Conservation (phyloP, 345 rosid genomes). For the Cardiospermum halicacabum region DNA sequence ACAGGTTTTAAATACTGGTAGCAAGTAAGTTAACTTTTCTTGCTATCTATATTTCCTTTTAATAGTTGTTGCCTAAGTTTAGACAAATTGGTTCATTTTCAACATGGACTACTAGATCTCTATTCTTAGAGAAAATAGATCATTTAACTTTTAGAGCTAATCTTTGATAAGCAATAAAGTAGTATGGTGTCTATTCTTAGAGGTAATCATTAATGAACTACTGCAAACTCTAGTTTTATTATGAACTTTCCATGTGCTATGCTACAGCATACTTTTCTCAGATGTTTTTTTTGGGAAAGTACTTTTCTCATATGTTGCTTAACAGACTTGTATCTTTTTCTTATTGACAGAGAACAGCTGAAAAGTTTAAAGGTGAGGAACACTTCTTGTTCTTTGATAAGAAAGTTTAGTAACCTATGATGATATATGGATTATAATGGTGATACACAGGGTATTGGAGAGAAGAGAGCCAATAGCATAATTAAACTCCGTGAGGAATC, state of each 20-base stretch:
- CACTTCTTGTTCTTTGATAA: neutral
- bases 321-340: neutral
- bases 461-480: constrained; percentile 66
- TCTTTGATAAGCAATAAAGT: too few species aligned
- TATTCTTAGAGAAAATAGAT: too few species aligned
- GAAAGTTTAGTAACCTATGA: neutral
- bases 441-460: constrained; percentile 66
- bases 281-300: too few species aligned
- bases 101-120: too few species aligned
- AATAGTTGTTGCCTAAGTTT: too few species aligned
- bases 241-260: neutral
- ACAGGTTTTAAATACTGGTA: constrained; percentile 56
- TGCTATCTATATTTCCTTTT: too few species aligned
- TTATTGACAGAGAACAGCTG: constrained; percentile 53
- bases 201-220: neutral
- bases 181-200: too few species aligned
- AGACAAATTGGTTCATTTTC: neutral
- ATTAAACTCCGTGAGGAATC: constrained; percentile 59
- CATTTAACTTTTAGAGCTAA: too few species aligned
- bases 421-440: neutral
- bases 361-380: constrained; percentile 66
- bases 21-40: constrained; percentile 42
- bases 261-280: neutral
- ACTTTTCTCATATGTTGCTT: neutral
- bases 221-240: too few species aligned